Evolutionary conservation across 331 rosid species (phyloP), one percentile per base, ranked within the genome.

Genomic region (Quercus phellos): DNA sequence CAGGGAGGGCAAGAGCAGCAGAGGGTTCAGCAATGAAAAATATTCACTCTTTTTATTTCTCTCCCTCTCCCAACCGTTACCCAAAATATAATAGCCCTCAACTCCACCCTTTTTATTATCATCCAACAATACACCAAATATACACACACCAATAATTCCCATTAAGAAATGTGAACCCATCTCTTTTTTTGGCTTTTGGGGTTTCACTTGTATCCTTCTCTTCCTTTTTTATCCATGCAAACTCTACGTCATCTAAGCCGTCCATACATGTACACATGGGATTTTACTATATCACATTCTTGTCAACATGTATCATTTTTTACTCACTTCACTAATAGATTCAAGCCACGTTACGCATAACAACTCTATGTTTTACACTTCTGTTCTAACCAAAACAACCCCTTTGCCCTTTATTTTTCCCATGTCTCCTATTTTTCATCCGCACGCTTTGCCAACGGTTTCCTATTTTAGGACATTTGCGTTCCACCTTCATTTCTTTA

Each of bases 1-100:
- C 85, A 96, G 87, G 94, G 90, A 86, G 97, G 87, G 96, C 87
- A 93, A 86, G 94, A 90, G 92, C 85, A 87, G 74, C 75, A 88
- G 83, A 74, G 77, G 79, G 16, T 85, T 83, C 85, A 80, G 87
- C 84, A 84, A 77, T 61, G 76, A 88, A 86, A 86, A 76, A 73
- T 68, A 74, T 81, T 81, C 61, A 5, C 80, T 70, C 77, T 84
- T 76, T 80, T 79, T 73, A 73, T 77, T 38, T 32, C 88, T 74
- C 87, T 76, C 76, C 75, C 67, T 38, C 46, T 38, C 46, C 46
- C 46, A 38, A 38, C 46, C 46, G 46, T 38, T 38, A 38, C 46
- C 46, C 1, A 38, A 38, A 12, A 46, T 46, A 12, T 46, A 73
- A 60, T 73, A 81, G 73, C 12, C 70, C 74, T 27, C n/a, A 12